Evolutionary conservation across 345 rosid genomes (phyloP).

Genomic region (Hirschfeldia incana): DNA sequence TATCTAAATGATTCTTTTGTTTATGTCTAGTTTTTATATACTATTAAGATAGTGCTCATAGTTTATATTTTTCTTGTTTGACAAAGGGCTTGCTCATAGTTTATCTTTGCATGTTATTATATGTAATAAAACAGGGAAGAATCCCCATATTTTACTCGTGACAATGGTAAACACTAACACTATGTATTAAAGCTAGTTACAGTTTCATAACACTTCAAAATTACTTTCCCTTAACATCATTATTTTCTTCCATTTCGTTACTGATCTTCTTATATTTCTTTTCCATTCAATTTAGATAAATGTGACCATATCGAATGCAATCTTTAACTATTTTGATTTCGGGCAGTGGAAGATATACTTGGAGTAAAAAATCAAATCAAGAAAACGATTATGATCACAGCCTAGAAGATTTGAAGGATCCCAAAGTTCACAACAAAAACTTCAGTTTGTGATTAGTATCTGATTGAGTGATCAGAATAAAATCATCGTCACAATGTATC

Average conservation of each 20-base stretch:
- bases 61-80: too few relatives aligned
- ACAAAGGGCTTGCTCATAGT: neutral
- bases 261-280: constrained; percentile 14
- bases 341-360: constrained; percentile 32
- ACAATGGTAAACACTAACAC: neutral
- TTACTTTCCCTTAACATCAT: constrained; percentile 16
- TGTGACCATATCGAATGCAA: neutral
- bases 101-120: neutral
- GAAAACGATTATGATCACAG: constrained; percentile 10
- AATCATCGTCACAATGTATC: constrained; percentile 55
- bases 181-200: neutral
- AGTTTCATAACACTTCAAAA: constrained; percentile 3
- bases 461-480: neutral
- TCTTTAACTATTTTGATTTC: constrained; percentile 27
- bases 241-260: constrained; percentile 29
- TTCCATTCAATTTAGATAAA: neutral
- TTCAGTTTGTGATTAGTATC: neutral
- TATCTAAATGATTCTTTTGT: neutral
- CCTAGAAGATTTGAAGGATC: constrained; percentile 28
- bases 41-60: neutral
- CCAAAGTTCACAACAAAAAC: constrained; percentile 8
- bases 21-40: neutral
- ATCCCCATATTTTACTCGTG: neutral
- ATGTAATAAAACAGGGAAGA: neutral
- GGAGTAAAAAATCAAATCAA: constrained; percentile 28